Percentiles rank a stretch among this genome's conserved stretches.
Conservation (phyloP, 1,139 yeast genomes). For the Hyphopichia burtonii region DNA sequence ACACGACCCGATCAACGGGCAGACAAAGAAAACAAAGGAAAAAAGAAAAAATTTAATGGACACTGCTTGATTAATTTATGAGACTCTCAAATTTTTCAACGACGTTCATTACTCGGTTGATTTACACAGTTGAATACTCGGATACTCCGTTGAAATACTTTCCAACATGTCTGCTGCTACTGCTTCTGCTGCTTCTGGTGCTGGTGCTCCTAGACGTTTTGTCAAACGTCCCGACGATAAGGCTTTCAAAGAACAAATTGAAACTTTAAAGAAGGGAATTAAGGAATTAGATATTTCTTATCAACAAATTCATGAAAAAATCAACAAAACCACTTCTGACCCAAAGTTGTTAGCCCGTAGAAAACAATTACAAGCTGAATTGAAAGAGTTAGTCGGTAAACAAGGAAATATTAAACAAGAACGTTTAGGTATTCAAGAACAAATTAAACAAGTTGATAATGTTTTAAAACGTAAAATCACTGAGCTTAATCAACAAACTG, state of each 20-base stretch:
- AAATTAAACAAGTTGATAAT: constrained; percentile 69
- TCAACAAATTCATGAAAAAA: constrained; percentile 41
- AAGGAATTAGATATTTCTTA: constrained; percentile 60
- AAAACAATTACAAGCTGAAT: constrained; percentile 62
- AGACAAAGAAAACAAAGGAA: not conserved
- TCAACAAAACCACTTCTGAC: constrained; percentile 44
- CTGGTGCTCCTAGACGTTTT: constrained; percentile 33
- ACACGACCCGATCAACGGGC: not conserved
- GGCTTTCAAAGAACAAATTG: constrained; percentile 57
- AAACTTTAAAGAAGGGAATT: constrained; percentile 63
- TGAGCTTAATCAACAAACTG: constrained; percentile 70
- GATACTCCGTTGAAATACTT: too few species aligned
- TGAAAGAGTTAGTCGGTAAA: constrained; percentile 59
- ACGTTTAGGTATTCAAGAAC: constrained; percentile 67
- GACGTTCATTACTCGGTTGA: too few species aligned
- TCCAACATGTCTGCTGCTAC: constrained; percentile 20
- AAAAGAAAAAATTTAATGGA: not conserved
- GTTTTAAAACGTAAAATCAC: constrained; percentile 72
- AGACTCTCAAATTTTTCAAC: too few species aligned
- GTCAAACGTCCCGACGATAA: constrained; percentile 78
- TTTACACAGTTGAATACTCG: too few species aligned
- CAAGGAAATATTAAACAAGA: constrained; percentile 73
- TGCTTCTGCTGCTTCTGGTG: constrained; percentile 9
- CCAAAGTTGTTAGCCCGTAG: constrained; percentile 52
- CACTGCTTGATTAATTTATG: too few species aligned